phyloP scores from a whole-genome alignment of 2,329 filamentous ascomycete genomes.

The Aspergillus fijiensis region DNA sequence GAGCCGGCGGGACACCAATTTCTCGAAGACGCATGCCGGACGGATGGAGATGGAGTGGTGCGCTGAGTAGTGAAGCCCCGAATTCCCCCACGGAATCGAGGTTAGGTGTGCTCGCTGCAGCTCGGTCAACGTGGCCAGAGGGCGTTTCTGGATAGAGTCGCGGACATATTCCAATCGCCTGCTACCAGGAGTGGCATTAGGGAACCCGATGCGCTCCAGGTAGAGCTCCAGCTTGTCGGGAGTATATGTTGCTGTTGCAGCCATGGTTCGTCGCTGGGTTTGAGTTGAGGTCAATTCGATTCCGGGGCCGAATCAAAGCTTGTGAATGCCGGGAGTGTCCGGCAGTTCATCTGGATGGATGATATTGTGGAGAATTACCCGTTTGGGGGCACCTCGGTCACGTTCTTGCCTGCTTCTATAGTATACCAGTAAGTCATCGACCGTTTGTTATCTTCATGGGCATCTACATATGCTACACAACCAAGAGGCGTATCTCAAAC shows the following conservation, averaged over 20 bases:
- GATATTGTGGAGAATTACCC: too few species aligned
- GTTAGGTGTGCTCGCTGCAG: constrained; percentile 48
- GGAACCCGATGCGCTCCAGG: constrained; percentile 33
- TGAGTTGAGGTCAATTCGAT: not conserved
- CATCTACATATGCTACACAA: too few species aligned
- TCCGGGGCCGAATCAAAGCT: not conserved
- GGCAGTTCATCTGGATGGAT: too few species aligned
- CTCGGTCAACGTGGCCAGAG: constrained; percentile 31
- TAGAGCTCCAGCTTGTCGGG: constrained; percentile 39
- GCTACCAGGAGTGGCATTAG: constrained; percentile 10
- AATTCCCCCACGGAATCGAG: constrained; percentile 57
- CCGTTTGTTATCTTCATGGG: too few species aligned
- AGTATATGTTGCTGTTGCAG: constrained; percentile 27
- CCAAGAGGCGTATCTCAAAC: too few species aligned
- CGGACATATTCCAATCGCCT: constrained; percentile 29
- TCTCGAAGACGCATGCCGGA: constrained; percentile 52
- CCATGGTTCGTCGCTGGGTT: not conserved
- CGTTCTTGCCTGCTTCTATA: too few species aligned
- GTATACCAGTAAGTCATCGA: too few species aligned
- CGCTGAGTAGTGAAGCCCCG: constrained; percentile 56
- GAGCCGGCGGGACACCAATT: constrained; percentile 51
- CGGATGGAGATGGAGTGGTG: constrained; percentile 52
- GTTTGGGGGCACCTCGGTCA: too few species aligned
- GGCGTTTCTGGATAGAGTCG: constrained; percentile 28
- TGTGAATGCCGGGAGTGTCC: too few species aligned